Conservation (phyloP, 2,329 filamentous ascomycete species). For the Beauveria bassiana region DNA sequence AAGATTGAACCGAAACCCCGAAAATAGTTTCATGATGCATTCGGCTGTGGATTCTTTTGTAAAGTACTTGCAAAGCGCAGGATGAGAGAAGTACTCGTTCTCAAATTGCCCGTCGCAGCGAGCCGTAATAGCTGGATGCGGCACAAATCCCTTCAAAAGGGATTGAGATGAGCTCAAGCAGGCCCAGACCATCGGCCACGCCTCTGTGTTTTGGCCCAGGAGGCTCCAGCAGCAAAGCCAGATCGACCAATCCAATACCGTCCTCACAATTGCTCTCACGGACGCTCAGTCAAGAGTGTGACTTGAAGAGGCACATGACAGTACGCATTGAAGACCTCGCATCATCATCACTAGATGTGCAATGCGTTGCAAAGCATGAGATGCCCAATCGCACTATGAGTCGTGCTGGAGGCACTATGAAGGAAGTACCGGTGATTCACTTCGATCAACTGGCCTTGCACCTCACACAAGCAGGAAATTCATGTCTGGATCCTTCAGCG, state of each 20-base stretch:
- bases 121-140: slow-evolving; percentile 17
- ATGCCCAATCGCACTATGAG: neutral
- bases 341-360: neutral
- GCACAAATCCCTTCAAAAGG: slow-evolving; percentile 14
- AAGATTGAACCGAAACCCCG: neutral
- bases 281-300: slow-evolving; percentile 22
- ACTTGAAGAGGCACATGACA: slow-evolving; percentile 12
- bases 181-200: slow-evolving; percentile 17
- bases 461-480: slow-evolving; percentile 36
- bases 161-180: slow-evolving; percentile 22
- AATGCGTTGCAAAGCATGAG: neutral
- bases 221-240: slow-evolving; percentile 22
- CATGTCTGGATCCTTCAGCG: slow-evolving; percentile 32
- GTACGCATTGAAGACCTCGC: neutral
- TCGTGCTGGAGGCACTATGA: neutral
- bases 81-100: slow-evolving; percentile 14
- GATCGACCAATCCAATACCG: slow-evolving; percentile 16
- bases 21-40: slow-evolving; percentile 14
- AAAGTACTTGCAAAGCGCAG: slow-evolving; percentile 16
- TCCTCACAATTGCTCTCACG: slow-evolving; percentile 18
- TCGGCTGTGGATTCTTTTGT: slow-evolving; percentile 16
- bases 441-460: neutral
- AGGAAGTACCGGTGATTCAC: neutral
- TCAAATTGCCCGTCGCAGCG: slow-evolving; percentile 15
- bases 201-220: slow-evolving; percentile 13